These are phyloP conservation scores for Infundibulicybe gibba DNA, from an alignment of 768 basidiomycete species.

Conservation along the genomic window DNA sequence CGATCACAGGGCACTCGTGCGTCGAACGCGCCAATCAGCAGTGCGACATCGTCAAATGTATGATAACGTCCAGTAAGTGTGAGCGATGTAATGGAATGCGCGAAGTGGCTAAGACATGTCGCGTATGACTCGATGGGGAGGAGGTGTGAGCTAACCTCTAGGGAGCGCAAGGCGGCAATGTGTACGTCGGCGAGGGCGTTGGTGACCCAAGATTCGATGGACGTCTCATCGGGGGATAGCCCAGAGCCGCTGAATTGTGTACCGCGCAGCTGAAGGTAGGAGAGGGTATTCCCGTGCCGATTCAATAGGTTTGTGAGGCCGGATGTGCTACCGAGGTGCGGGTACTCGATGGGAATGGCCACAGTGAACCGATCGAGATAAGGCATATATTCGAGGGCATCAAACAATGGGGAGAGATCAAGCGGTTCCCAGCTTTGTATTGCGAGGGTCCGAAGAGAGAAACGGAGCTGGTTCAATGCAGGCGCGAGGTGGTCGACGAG, in stretches of 20 bases:
- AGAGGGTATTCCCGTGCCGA: slow-evolving; percentile 29
- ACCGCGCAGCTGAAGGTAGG: slow-evolving; percentile 35
- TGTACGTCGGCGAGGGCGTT: slow-evolving; percentile 21
- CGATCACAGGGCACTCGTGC: slow-evolving; percentile 11
- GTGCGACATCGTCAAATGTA: slow-evolving; percentile 29
- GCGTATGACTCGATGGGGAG: slow-evolving; percentile 33
- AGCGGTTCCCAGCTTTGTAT: slow-evolving; percentile 42
- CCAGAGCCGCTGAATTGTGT: slow-evolving; percentile 35
- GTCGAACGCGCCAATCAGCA: slow-evolving; percentile 20
- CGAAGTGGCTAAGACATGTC: slow-evolving; percentile 28
- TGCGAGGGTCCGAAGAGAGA: slow-evolving; percentile 32
- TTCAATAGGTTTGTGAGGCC: slow-evolving; percentile 33
- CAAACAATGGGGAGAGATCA: slow-evolving; percentile 39
- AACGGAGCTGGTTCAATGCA: slow-evolving; percentile 29
- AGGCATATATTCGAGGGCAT: slow-evolving; percentile 25
- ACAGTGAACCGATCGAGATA: slow-evolving; percentile 31
- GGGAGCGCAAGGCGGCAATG: slow-evolving; percentile 21
- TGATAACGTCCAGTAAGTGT: slow-evolving; percentile 37
- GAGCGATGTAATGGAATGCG: slow-evolving; percentile 27
- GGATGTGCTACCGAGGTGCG: slow-evolving; percentile 38
- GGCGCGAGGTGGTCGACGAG: slow-evolving; percentile 34
- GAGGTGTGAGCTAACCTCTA: slow-evolving; percentile 31
- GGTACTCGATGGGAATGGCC: slow-evolving; percentile 34
- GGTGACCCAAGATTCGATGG: slow-evolving; percentile 34
- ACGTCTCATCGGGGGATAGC: slow-evolving; percentile 21